These are phyloP conservation scores for Amanita brunnescens DNA, from an alignment of 768 basidiomycete species.

Conservation along the genomic window DNA sequence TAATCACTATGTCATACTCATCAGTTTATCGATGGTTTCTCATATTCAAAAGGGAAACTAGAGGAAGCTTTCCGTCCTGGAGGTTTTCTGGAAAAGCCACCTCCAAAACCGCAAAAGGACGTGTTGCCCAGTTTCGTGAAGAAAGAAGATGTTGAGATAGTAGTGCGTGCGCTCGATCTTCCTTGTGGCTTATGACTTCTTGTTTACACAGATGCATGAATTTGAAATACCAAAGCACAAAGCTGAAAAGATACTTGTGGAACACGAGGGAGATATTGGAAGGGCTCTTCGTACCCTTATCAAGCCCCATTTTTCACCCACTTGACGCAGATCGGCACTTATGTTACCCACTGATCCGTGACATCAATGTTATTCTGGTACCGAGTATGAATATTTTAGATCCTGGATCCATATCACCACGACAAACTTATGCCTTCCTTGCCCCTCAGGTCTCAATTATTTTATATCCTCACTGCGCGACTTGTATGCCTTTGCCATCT, in stretches of 20 bases:
- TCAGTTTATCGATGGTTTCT: slow-evolving; percentile 57
- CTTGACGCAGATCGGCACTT: no score
- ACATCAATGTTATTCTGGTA: no score
- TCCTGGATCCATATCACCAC: no score
- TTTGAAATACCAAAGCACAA: slow-evolving; percentile 51
- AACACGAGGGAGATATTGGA: slow-evolving; percentile 42
- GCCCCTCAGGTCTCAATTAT: no score
- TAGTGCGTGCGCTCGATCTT: slow-evolving; percentile 31
- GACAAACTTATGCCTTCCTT: no score
- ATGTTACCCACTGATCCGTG: neutral
- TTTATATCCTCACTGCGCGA: no score
- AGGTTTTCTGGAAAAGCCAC: slow-evolving; percentile 47
- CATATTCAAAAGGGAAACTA: slow-evolving; percentile 59
- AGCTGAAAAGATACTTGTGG: slow-evolving; percentile 49
- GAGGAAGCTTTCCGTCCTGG: slow-evolving; percentile 55
- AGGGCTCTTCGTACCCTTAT: slow-evolving; percentile 41
- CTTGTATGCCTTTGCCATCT: no score
- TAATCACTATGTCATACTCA: no score
- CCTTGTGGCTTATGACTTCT: slow-evolving; percentile 2
- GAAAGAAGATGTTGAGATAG: slow-evolving; percentile 55
- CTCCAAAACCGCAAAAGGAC: slow-evolving; percentile 39
- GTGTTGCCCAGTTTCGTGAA: slow-evolving; percentile 30
- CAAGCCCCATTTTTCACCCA: slow-evolving; percentile 7
- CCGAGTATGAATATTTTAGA: no score
- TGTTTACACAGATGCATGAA: slow-evolving; percentile 44